Evolutionary conservation across 2,329 filamentous ascomycete species (phyloP), one percentile per base, ranked within the genome.

Genomic region (Polychaeton citri): DNA sequence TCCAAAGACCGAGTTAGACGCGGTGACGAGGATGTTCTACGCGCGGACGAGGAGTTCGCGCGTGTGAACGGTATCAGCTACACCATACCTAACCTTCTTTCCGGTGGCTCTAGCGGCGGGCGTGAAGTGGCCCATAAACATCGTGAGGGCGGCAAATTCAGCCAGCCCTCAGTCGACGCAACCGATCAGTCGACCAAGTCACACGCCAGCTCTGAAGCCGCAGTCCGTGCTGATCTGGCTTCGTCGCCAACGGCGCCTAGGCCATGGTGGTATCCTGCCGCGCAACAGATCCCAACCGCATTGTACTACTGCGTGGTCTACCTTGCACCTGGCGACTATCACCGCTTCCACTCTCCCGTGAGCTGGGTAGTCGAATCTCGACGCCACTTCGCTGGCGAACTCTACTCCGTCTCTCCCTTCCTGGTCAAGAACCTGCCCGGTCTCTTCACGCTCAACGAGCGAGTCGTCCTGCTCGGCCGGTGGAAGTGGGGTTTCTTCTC

Each of bases 401-500:
- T 98, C 6, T 98, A 83, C 67, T 88, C 81, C 36, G 90, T 98
- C 4, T 93, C 85, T 0, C 90, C 90, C 0, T 98, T 95, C 60
- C 72, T 98, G 9, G 87, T 95, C 58, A 80, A 84, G 45, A 93
- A 83, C 0, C 70, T 98, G 0, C 90, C 90, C 0, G 88, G 88
- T 2, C 74, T 98, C 1, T 98, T 98, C 64, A 95, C 88, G 0
- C 69, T 98, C 15, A 98, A 98, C 60, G 90, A 98, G 63, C 79
- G 90, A 37, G 85, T 98, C 17, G 90, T 93, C 1, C 74, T 98
- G 1, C 71, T 98, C 1, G 90, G 90, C 13, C 74, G 86, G 39
- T 98, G 90, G 90, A 81, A 87, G 38, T 92, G 85, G 74, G 90
- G 90, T 13, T 96, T 98, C 72, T 98, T 98, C 68, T 82, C 79